phyloP scores from a whole-genome alignment of 371 early-diverging fungal genomes.

The Chytridium lagenaria region DNA sequence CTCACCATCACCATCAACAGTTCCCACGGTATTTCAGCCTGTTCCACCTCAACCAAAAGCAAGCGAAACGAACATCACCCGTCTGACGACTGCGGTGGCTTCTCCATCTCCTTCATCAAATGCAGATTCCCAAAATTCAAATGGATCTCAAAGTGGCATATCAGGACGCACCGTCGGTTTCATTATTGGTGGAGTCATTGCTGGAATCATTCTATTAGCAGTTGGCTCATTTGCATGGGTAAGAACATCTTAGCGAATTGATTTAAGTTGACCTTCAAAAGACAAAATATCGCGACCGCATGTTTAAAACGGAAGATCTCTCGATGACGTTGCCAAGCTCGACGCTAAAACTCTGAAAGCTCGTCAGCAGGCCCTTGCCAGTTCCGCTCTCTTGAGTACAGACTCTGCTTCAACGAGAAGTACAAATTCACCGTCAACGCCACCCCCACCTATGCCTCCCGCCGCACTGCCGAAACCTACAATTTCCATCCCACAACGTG shows the following conservation, averaged over 20 bases:
- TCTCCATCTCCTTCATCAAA: neutral
- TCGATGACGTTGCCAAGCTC: conserved; percentile 9
- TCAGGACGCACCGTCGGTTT: neutral
- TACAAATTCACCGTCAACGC: neutral
- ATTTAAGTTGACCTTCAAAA: neutral
- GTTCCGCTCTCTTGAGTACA: neutral
- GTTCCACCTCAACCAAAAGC: neutral
- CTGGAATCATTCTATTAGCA: neutral
- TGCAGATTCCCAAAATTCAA: neutral
- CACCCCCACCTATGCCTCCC: neutral
- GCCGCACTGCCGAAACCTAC: too few relatives aligned
- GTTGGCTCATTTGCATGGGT: neutral
- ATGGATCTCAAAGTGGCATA: conserved; percentile 3
- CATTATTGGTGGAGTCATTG: conserved; percentile 12
- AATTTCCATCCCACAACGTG: too few relatives aligned
- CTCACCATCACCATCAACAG: neutral
- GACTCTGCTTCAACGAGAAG: neutral
- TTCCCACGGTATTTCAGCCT: neutral
- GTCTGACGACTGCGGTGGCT: neutral
- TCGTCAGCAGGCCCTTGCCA: too few relatives aligned
- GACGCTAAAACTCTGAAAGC: too few relatives aligned
- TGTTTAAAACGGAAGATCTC: neutral
- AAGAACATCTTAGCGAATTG: neutral
- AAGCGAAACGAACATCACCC: neutral
- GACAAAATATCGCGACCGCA: neutral